These are phyloP conservation scores for Paraconiothyrium brasiliense DNA, from an alignment of 2,329 filamentous ascomycete genomes.

Conservation along the genomic window DNA sequence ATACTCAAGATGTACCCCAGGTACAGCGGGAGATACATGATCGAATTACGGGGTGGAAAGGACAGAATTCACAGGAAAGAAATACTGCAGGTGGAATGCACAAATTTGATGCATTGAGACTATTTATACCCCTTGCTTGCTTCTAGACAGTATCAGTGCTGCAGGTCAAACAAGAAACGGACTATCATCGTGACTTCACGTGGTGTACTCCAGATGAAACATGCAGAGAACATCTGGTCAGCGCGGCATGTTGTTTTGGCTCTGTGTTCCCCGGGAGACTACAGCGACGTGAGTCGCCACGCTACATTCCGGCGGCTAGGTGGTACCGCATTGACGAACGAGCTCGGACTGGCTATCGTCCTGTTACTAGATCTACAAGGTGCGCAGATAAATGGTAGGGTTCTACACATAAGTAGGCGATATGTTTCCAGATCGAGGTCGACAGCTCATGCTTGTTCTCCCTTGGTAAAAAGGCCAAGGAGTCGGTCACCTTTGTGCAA, in stretches of 20 bases:
- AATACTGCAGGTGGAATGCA: neutral
- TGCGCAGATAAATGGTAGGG: neutral
- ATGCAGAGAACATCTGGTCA: neutral
- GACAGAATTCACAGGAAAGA: neutral
- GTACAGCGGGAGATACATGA: conserved; percentile 18
- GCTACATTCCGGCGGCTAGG: conserved; percentile 24
- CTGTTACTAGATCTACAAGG: neutral
- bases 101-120: neutral
- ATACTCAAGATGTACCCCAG: neutral
- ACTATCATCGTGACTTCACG: neutral
- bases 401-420: neutral
- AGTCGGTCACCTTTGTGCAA: neutral
- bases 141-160: neutral
- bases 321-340: conserved; percentile 6
- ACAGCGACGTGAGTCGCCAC: conserved; percentile 12
- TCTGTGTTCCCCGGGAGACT: neutral
- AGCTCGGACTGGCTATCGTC: neutral
- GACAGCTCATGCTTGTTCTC: neutral
- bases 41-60: neutral
- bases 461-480: neutral
- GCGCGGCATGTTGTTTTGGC: neutral
- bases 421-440: neutral
- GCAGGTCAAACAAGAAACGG: neutral
- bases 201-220: neutral
- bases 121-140: conserved; percentile 16